Evolutionary conservation across 2,329 filamentous ascomycete species (phyloP).

Genomic region (Aspergillus ustus): DNA sequence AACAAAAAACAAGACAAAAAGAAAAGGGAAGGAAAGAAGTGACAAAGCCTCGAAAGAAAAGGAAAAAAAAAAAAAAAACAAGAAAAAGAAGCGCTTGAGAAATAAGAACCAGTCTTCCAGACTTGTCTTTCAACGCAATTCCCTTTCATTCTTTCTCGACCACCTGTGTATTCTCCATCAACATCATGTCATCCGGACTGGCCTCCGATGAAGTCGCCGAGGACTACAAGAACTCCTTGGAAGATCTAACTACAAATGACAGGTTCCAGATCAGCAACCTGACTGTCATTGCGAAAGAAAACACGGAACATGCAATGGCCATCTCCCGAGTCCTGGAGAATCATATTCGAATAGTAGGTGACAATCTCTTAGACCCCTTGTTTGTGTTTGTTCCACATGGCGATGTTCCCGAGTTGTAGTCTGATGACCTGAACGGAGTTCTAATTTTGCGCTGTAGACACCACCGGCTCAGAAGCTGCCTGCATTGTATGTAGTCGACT

Average conservation of each 20-base stretch:
- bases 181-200: constrained; percentile 64
- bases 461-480: constrained; percentile 88
- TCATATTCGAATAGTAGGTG: constrained; percentile 91
- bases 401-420: constrained; percentile 27
- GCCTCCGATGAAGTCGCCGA: constrained; percentile 84
- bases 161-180: constrained; percentile 46
- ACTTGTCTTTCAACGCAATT: constrained; percentile 8
- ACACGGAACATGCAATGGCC: constrained; percentile 90
- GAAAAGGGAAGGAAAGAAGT: constrained; percentile 15
- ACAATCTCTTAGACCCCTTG: constrained; percentile 21
- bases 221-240: constrained; percentile 90
- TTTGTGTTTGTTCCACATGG: constrained; percentile 2
- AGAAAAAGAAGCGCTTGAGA: constrained; percentile 16
- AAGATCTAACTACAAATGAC: constrained; percentile 88
- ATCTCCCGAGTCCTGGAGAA: constrained; percentile 90
- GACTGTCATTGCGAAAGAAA: constrained; percentile 96
- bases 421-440: constrained; percentile 31
- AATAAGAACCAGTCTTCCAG: constrained; percentile 12
- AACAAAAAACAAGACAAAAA: constrained; percentile 22
- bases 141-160: constrained; percentile 15
- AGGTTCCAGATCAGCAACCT: constrained; percentile 96
- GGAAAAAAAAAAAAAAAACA: constrained; percentile 18
- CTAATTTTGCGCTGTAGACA: constrained; percentile 63
- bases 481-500: constrained; percentile 96
- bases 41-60: constrained; percentile 11